Evolutionary conservation across 2,329 filamentous ascomycete genomes (phyloP).

Genomic region (Venturia aucupariae): DNA sequence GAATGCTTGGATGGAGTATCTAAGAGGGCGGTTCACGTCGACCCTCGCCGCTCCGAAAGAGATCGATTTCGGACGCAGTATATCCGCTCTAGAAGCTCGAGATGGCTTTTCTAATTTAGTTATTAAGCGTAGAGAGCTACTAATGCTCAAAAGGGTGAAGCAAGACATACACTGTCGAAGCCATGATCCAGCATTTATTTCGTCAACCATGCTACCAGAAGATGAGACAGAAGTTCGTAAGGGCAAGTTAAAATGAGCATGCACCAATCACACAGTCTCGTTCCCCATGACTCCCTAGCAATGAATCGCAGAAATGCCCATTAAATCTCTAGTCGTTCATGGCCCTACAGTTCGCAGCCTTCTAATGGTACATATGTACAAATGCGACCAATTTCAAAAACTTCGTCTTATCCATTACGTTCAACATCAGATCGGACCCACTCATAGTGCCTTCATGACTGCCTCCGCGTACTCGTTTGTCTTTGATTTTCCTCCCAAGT

Average conservation of each 20-base stretch:
- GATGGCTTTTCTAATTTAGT: too few species aligned
- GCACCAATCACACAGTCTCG: conserved; percentile 2
- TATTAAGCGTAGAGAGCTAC: too few species aligned
- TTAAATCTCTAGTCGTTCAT: neutral
- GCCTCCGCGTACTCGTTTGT: conserved; percentile 88
- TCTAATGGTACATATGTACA: conserved; percentile 9
- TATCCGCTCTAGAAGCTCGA: too few species aligned
- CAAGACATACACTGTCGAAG: too few species aligned
- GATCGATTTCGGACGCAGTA: too few species aligned
- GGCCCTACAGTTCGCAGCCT: neutral
- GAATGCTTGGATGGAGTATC: too few species aligned
- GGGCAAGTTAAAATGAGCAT: neutral
- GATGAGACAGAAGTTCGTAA: neutral
- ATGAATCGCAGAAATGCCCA: neutral
- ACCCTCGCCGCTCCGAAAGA: too few species aligned
- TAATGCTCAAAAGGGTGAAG: too few species aligned
- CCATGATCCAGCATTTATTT: too few species aligned
- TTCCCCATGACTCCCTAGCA: neutral
- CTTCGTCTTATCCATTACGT: neutral
- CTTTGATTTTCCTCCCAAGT: conserved; percentile 93
- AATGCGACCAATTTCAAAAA: neutral
- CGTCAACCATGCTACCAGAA: too few species aligned
- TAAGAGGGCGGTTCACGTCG: too few species aligned
- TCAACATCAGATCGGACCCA: neutral
- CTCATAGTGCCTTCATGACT: conserved; percentile 55